Evolutionary conservation across 129 eudicot genomes (phyloP), one percentile per base, ranked within the genome.

Genomic region (Escallonia rubra): DNA sequence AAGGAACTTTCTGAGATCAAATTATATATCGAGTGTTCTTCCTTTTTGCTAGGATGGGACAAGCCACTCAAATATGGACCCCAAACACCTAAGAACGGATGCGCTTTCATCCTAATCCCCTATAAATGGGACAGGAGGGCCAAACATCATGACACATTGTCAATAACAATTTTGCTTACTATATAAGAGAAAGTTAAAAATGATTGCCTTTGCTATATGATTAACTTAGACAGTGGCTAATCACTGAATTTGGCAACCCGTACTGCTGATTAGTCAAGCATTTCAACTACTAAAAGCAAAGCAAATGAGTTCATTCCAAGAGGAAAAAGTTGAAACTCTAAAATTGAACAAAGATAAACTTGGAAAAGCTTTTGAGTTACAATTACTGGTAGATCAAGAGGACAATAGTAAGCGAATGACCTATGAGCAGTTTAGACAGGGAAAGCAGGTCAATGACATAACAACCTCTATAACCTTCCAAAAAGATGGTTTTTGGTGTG

Each of bases 31-130:
- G 66, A 61, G 66, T 40, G 52, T 12, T 61, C 52, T 43, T 61
- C 9, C 45, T 10, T 43, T 70, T 60, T 71, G 23, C 49, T 61
- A 41, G 41, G 68, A 71, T 61, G 52, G 75, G 75, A 71, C 68
- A 61, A 43, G 62, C 41, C 72, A 61, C 61, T 68, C 61, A 16
- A 5, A 52, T 52, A 50, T 60, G 74, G 74, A 41, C 49, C 67
- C 74, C 74, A 47, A 70, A 46, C 14, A 13, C 55, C 23, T 15
- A 41, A 42, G n/a, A 34, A 47, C 40, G 15, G 41, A 13, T 8
- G 58, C 48, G 53, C 68, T 50, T 61, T 64, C 66, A 63, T 63
- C 66, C 23, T 61, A 15, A 61, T 61, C 50, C 42, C 42, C 52
- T 14, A 50, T 54, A 71, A 6, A 8, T 60, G 67, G 67, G 59